Evolutionary conservation across 805 yeast genomes (phyloP).

Genomic region (Ogataea angusta): DNA sequence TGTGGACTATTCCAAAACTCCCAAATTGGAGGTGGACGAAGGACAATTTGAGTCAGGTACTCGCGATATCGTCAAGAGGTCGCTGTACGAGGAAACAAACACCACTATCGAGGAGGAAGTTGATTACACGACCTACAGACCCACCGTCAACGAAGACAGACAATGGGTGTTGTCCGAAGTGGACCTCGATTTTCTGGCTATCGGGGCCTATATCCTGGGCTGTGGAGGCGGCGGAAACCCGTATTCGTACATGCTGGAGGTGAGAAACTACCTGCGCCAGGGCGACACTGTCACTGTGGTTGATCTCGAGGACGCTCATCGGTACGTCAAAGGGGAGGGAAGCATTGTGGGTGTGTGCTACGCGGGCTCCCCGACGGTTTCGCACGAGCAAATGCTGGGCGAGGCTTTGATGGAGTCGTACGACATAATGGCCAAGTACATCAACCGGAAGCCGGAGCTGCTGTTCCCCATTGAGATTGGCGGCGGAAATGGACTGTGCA

Average conservation of each 20-base stretch:
- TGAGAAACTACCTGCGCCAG: slow-evolving; percentile 31
- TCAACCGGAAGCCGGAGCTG: slow-evolving; percentile 30
- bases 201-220: slow-evolving; percentile 46
- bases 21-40: neutral
- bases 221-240: slow-evolving; percentile 54
- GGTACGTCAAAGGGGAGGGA: slow-evolving; percentile 28
- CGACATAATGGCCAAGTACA: slow-evolving; percentile 29
- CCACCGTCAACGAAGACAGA: slow-evolving; percentile 28
- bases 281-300: slow-evolving; percentile 37
- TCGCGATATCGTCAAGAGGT: slow-evolving; percentile 13
- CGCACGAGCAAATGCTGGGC: slow-evolving; percentile 41
- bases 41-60: slow-evolving; percentile 7
- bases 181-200: slow-evolving; percentile 41
- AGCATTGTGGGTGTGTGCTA: slow-evolving; percentile 34
- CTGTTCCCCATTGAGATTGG: slow-evolving; percentile 42
- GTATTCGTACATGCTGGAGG: slow-evolving; percentile 37
- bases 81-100: slow-evolving; percentile 10
- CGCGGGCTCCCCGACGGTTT: slow-evolving; percentile 48
- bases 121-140: slow-evolving; percentile 32
- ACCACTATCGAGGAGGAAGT: slow-evolving; percentile 18
- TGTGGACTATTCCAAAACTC: slow-evolving; percentile 35
- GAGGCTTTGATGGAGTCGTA: slow-evolving; percentile 35
- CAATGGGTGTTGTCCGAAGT: slow-evolving; percentile 40
- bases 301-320: slow-evolving; percentile 32
- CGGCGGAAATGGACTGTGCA: slow-evolving; percentile 41